Percentiles rank a stretch among this genome's conserved stretches.
Conservation (phyloP, 176 grass and related monocot species). For the Tuctoria greenei region DNA sequence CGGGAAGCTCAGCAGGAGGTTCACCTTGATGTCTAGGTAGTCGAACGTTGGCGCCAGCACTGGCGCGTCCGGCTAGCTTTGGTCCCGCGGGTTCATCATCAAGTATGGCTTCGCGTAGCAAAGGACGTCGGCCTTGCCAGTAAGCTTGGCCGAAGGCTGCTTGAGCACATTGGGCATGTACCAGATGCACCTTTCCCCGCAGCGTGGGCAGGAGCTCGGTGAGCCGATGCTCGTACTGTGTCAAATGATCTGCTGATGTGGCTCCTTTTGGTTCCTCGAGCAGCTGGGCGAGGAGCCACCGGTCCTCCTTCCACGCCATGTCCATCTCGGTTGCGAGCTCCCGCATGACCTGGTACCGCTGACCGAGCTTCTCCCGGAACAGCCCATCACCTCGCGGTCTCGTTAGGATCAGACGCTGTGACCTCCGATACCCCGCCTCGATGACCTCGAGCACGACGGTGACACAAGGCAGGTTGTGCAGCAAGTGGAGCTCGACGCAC, state of each 20-base stretch:
- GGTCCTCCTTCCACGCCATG: slow-evolving; percentile 71
- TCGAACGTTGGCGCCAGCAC: slow-evolving; percentile 42
- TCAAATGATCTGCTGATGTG: slow-evolving; percentile 18
- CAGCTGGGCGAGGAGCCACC: slow-evolving; percentile 56
- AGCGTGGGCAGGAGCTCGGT: slow-evolving; percentile 57
- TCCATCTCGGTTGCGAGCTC: slow-evolving; percentile 59
- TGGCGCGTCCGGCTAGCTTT: slow-evolving; percentile 44
- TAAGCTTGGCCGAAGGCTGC: slow-evolving; percentile 34
- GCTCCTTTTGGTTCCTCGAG: slow-evolving; percentile 51
- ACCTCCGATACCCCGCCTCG: too few relatives aligned
- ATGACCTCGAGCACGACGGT: too few relatives aligned
- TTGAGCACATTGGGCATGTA: slow-evolving; percentile 77
- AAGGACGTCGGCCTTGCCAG: slow-evolving; percentile 77
- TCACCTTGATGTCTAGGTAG: slow-evolving; percentile 68
- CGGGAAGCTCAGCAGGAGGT: slow-evolving; percentile 43
- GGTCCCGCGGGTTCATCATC: slow-evolving; percentile 61
- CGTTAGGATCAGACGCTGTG: too few relatives aligned
- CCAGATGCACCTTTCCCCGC: slow-evolving; percentile 73
- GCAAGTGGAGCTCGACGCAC: too few relatives aligned
- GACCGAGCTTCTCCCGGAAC: slow-evolving; percentile 59
- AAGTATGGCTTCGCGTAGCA: slow-evolving; percentile 78
- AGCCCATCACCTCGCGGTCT: too few relatives aligned
- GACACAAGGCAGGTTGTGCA: too few relatives aligned
- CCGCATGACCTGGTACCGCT: slow-evolving; percentile 44
- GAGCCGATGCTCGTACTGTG: slow-evolving; percentile 57